These are phyloP conservation scores for Simplicillium aogashimaense DNA, from an alignment of 2,329 filamentous ascomycete species.

Conservation along the genomic window DNA sequence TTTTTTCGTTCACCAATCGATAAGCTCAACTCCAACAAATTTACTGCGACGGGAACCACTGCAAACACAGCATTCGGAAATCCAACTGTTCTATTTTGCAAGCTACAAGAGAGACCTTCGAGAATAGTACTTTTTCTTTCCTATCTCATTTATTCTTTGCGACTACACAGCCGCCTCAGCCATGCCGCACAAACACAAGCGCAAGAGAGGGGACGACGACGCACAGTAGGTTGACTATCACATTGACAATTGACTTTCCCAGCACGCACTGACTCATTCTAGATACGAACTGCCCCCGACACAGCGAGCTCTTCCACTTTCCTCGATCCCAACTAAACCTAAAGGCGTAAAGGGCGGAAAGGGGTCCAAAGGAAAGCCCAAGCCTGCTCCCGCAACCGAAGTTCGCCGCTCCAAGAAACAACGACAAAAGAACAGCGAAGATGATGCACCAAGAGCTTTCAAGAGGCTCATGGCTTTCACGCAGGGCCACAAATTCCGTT, in stretches of 20 bases:
- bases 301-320: constrained; percentile 38
- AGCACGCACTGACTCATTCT: neutral
- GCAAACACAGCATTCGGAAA: too few species aligned
- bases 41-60: too few species aligned
- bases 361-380: constrained; percentile 3
- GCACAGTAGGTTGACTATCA: constrained; percentile 33
- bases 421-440: constrained; percentile 39
- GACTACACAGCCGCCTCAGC: too few species aligned
- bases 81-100: too few species aligned
- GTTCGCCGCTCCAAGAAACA: constrained; percentile 23
- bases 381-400: constrained; percentile 18
- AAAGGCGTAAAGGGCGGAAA: constrained; percentile 18
- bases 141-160: too few species aligned
- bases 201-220: constrained; percentile 45
- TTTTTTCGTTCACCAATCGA: too few species aligned
- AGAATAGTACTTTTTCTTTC: too few species aligned
- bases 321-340: neutral
- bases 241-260: neutral
- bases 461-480: constrained; percentile 72
- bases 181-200: constrained; percentile 86
- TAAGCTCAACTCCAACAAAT: too few species aligned
- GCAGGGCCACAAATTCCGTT: constrained; percentile 45
- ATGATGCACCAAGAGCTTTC: constrained; percentile 87
- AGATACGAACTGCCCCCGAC: constrained; percentile 41
- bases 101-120: too few species aligned